A percentile compares a stretch with the other conserved stretches of the same genome.
phyloP scores from a whole-genome alignment of 495 filamentous ascomycete genomes.

The Xylaria scruposa region DNA sequence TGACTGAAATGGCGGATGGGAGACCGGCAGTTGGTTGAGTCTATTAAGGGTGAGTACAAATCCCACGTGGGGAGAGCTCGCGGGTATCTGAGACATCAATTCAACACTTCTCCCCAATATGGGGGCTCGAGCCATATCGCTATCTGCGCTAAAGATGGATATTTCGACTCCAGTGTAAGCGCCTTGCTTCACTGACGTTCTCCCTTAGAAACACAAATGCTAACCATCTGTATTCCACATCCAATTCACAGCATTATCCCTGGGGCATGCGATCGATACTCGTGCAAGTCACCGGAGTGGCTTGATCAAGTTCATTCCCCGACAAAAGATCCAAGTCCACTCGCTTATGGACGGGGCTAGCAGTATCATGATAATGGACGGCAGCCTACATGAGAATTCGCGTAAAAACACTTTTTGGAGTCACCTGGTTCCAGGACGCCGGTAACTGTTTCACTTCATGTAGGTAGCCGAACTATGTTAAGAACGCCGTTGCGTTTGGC shows the following conservation, averaged over 20 bases:
- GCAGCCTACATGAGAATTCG: slow-evolving; percentile 24
- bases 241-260: neutral
- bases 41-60: slow-evolving; percentile 38
- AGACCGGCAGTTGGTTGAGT: slow-evolving; percentile 22
- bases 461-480: slow-evolving; percentile 28
- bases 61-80: slow-evolving; percentile 40
- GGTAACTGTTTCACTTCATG: slow-evolving; percentile 42
- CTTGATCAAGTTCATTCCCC: neutral
- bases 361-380: slow-evolving; percentile 23
- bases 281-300: slow-evolving; percentile 13
- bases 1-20: slow-evolving; percentile 3
- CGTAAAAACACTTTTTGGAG: slow-evolving; percentile 32
- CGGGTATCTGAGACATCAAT: slow-evolving; percentile 41
- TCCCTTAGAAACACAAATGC: neutral
- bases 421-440: slow-evolving; percentile 38
- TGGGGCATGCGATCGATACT: neutral
- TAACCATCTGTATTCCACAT: neutral
- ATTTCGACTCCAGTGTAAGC: neutral
- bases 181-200: neutral
- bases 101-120: slow-evolving; percentile 16
- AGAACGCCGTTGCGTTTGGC: slow-evolving; percentile 29
- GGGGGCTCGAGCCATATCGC: slow-evolving; percentile 5
- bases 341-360: neutral
- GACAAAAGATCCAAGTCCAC: too few species aligned
- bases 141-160: neutral